Evolutionary conservation across 139 green algal genomes (phyloP), one percentile per base, ranked within the genome.

Genomic region (Micractinium conductrix): DNA sequence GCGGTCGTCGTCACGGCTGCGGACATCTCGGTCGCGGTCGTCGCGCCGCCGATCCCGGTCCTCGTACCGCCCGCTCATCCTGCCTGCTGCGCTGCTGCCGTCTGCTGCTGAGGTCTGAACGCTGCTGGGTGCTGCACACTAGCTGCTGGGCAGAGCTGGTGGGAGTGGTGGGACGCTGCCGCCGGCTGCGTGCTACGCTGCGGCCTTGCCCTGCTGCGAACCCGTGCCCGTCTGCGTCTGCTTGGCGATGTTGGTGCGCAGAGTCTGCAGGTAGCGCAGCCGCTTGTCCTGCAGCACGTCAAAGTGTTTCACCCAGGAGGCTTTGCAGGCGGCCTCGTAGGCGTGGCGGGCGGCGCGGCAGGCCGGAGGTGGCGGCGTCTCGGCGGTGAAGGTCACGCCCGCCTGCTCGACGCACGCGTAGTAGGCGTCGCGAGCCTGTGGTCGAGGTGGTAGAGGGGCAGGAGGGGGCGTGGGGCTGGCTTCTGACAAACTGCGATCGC

Each of bases 301-400:
- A 91, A 96, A 96, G 69, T 96, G 93, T 44, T 90, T 87, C n/a
- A 94, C 93, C 93, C 93, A 96, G 79, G 91, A 95, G 2, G 81
- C 75, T 4, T 89, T 90, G 86, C 93, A 96, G 30, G 83, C 74
- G 0, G 42, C 50, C 84, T 95, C 92, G 83, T 92, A 96, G 17
- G 70, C 74, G 22, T 85, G 30, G 12, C 93, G 84, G n/a, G 88
- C 73, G 21, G 89, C 68, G 26, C 72, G 86, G 90, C 93, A 96
- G 43, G 81, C 82, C 17, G 43, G 43, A 19, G 93, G 91, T 1
- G 90, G 55, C 1, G 86, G 50, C 2, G 78, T 67, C 0, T 86
- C 90, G 40, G 80, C 84, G 9, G 42, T 74, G 37, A 90, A 90
- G 8, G 78, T 79, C 38, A 88, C 81, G 4, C 89, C 92, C 38